Conservation (phyloP, 2,329 filamentous ascomycete species). For the Aspergillus arachidicola region DNA sequence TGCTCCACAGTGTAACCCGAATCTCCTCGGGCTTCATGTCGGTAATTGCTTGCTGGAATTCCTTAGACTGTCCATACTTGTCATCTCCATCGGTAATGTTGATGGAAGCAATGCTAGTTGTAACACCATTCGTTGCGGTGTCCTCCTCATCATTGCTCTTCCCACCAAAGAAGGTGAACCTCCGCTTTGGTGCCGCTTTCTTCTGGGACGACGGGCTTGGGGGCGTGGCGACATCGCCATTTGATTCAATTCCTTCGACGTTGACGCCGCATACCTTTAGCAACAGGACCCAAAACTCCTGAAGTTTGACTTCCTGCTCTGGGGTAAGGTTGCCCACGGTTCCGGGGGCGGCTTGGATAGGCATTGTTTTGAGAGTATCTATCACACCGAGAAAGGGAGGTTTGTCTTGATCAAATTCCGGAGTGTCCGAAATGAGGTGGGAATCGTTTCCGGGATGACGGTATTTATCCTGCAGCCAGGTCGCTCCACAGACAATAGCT, state of each 20-base stretch:
- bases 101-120: slow-evolving; percentile 38
- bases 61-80: slow-evolving; percentile 88
- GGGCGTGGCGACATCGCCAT: slow-evolving; percentile 24
- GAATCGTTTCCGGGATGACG: slow-evolving; percentile 18
- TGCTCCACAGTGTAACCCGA: slow-evolving; percentile 80
- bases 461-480: slow-evolving; percentile 38
- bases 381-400: slow-evolving; percentile 35
- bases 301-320: slow-evolving; percentile 85
- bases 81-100: slow-evolving; percentile 66
- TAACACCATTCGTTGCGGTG: slow-evolving; percentile 44
- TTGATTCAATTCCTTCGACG: slow-evolving; percentile 28
- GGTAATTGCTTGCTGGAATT: slow-evolving; percentile 79
- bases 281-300: slow-evolving; percentile 79
- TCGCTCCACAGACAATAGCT: slow-evolving; percentile 36
- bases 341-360: slow-evolving; percentile 52
- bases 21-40: slow-evolving; percentile 77
- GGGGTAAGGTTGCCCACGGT: slow-evolving; percentile 84
- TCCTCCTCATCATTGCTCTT: slow-evolving; percentile 51
- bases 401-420: slow-evolving; percentile 19
- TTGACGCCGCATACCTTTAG: slow-evolving; percentile 73
- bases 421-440: slow-evolving; percentile 13
- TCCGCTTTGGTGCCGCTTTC: slow-evolving; percentile 69
- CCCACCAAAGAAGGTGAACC: slow-evolving; percentile 69
- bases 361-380: slow-evolving; percentile 41
- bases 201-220: slow-evolving; percentile 46